Evolutionary conservation across 306 rosid genomes (phyloP), one percentile per base, ranked within the genome.

Genomic region (Vicia faba): DNA sequence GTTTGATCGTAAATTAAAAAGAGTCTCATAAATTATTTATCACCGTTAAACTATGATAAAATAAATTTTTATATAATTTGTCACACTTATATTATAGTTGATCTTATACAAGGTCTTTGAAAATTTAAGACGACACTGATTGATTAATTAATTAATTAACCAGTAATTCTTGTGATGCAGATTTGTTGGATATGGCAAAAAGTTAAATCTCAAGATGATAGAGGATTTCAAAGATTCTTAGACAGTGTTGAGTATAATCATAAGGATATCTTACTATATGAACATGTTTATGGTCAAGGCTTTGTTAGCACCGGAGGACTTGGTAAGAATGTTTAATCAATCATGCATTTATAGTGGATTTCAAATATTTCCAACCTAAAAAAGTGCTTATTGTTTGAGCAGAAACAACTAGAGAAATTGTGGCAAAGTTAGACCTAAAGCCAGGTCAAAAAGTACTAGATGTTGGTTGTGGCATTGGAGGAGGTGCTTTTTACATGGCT

Each of bases 401-500:
- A 93, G 98, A 89, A 69, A 93, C 98, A 36, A 89, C 95, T 0
- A 84, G 65, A 75, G 91, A 93, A 77, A 40, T 93, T 75, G 96
- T 88, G 29, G 75, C 70, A 2, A 86, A 77, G 78, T 81, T 93
- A 79, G 92, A 81, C 4, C 90, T 93, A 11, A 78, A 82, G 86
- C 79, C 86, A 29, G 84, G 87, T 25, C 96, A 93, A 69, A 84
- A 83, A 64, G 91, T 93, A 13, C 71, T 93, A 0, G 97, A 93
- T 81, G 98, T 93, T 48, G 97, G 98, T 58, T 93, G 98, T 76
- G 98, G 98, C 43, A 82, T 74, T 28, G 98, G 98, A 18, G 98
- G 98, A 45, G 95, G 95, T 31, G 98, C 88, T 72, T 80, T 89
- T 50, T 93, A 93, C 81, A 89, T 93, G 98, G 98, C 97, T 33